A percentile compares a stretch with the other conserved stretches of the same genome.
Conservation (phyloP, 352 stramenopile species). For the Aphanomyces astaci region DNA sequence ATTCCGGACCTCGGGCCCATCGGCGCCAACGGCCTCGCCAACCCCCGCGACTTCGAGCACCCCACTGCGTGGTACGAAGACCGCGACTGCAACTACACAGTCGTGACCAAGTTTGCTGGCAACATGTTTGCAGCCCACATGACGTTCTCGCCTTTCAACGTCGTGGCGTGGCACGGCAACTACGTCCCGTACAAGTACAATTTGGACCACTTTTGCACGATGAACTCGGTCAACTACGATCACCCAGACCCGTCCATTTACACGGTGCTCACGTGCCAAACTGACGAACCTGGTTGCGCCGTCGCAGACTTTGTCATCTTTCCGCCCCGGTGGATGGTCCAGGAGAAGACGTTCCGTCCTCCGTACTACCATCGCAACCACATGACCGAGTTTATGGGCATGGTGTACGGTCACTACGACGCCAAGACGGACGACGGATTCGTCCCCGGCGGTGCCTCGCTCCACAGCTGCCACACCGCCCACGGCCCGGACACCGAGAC, state of each 20-base stretch:
- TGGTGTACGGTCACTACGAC: conserved; percentile 94
- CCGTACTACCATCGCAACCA: conserved; percentile 95
- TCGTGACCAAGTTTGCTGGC: conserved; percentile 85
- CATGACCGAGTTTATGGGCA: conserved; percentile 98
- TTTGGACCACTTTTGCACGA: conserved; percentile 90
- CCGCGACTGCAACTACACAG: conserved; percentile 56
- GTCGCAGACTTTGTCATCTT: conserved; percentile 97
- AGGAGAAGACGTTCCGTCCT: conserved; percentile 89
- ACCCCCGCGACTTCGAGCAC: conserved; percentile 91
- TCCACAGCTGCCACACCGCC: conserved; percentile 83
- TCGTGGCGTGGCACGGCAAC: conserved; percentile 97
- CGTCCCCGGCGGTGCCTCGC: conserved; percentile 82
- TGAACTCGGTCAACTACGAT: conserved; percentile 94
- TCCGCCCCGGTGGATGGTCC: conserved; percentile 92
- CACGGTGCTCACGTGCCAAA: conserved; percentile 93
- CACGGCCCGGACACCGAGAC: conserved; percentile 91
- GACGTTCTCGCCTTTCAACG: conserved; percentile 91
- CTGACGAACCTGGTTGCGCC: conserved; percentile 86
- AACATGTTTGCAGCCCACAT: conserved; percentile 82
- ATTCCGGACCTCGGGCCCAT: conserved; percentile 93
- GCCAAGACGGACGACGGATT: conserved; percentile 83
- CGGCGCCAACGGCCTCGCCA: conserved; percentile 93
- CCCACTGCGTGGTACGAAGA: conserved; percentile 87
- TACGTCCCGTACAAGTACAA: conserved; percentile 98
- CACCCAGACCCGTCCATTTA: conserved; percentile 96